Evolutionary conservation across 164 flowering plant genomes (phyloP).

Genomic region (Magnolia officinalis): DNA sequence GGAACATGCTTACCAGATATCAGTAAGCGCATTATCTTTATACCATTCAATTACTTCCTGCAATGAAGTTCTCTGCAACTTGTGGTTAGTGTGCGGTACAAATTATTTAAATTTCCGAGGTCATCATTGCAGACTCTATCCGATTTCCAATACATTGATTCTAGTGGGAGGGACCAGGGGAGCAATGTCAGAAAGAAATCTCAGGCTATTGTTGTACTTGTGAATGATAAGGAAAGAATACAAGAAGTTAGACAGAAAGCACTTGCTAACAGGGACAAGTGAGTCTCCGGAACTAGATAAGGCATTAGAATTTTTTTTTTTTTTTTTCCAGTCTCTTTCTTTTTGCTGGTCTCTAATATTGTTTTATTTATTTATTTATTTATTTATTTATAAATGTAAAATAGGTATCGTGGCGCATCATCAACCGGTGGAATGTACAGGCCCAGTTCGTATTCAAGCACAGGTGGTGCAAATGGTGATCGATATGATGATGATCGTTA

Average conservation of each 20-base stretch:
- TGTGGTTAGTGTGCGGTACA: neutral
- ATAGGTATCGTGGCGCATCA: conserved; percentile 60
- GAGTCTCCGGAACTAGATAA: conserved; percentile 28
- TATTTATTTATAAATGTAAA: neutral
- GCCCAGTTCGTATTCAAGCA: conserved; percentile 50
- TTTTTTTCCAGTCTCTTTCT: neutral
- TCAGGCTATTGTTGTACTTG: conserved; percentile 82
- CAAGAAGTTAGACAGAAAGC: conserved; percentile 92
- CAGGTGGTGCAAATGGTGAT: conserved; percentile 59
- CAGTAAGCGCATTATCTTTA: conserved; percentile 35
- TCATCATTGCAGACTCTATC: conserved; percentile 58
- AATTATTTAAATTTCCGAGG: neutral
- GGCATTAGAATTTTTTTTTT: neutral
- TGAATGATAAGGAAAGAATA: conserved; percentile 90
- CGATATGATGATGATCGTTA: conserved; percentile 61
- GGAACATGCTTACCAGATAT: conserved; percentile 94
- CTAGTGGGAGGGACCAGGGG: conserved; percentile 96
- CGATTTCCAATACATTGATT: conserved; percentile 93
- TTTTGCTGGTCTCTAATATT: too few relatives aligned
- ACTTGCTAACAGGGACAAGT: conserved; percentile 84
- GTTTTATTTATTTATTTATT: neutral
- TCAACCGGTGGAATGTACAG: conserved; percentile 55
- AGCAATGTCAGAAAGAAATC: conserved; percentile 93
- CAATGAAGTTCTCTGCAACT: neutral
- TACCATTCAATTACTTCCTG: neutral